Conservation (phyloP, 78 protist genomes). For the Monocercomonoides exilis region DNA sequence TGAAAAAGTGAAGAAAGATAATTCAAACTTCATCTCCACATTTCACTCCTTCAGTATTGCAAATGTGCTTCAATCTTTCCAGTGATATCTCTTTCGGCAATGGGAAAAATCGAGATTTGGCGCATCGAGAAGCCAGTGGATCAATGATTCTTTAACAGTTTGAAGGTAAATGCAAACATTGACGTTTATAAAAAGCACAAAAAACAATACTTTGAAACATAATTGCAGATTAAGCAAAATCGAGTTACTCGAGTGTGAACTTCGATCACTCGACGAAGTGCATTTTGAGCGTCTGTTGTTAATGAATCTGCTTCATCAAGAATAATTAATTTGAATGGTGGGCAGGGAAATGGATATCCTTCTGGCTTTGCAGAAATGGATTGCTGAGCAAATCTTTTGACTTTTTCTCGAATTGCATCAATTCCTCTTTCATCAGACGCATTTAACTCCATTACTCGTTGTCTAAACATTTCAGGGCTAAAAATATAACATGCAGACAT, state of each 20-base stretch:
- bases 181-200: no score
- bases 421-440: slow-evolving; percentile 98
- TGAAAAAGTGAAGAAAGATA: no score
- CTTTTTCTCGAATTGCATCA: slow-evolving; percentile 65
- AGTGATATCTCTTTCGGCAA: slow-evolving; percentile 39
- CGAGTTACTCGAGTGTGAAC: slow-evolving; percentile 61
- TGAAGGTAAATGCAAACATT: slow-evolving; percentile 28
- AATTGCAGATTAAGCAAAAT: slow-evolving; percentile 39
- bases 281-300: slow-evolving; percentile 89
- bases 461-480: slow-evolving; percentile 46
- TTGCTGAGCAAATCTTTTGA: slow-evolving; percentile 78
- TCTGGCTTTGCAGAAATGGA: not conserved
- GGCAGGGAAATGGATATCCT: slow-evolving; percentile 44
- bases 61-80: slow-evolving; percentile 50
- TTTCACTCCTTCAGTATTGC: slow-evolving; percentile 39
- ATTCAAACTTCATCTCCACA: not conserved
- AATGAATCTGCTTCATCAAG: slow-evolving; percentile 96
- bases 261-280: slow-evolving; percentile 49
- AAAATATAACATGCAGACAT: not conserved
- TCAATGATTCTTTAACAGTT: slow-evolving; percentile 68
- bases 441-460: slow-evolving; percentile 85
- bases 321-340: slow-evolving; percentile 82
- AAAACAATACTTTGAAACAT: slow-evolving; percentile 8
- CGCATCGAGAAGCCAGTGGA: slow-evolving; percentile 94
- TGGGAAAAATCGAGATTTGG: slow-evolving; percentile 90